Conservation (phyloP, 495 filamentous ascomycete species). For the Podospora bellae-mahoneyi region DNA sequence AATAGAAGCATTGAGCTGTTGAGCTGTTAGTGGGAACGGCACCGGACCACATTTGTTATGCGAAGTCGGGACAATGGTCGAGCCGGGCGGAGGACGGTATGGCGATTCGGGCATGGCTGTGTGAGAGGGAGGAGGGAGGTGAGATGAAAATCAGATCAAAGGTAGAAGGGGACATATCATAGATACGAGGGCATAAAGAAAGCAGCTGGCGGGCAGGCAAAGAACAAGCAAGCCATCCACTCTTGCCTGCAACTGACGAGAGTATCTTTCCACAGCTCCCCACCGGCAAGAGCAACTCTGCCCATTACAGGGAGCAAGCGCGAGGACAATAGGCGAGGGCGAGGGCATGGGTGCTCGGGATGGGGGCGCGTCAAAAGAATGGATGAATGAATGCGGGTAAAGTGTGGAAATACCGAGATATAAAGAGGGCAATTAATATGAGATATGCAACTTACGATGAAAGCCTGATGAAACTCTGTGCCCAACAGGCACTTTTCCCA, state of each 20-base stretch:
- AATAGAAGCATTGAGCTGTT: constrained; percentile 47
- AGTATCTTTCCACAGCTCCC: neutral
- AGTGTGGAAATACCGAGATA: neutral
- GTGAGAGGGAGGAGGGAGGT: neutral
- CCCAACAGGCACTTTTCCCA: constrained; percentile 52
- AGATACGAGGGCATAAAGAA: neutral
- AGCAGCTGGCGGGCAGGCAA: neutral
- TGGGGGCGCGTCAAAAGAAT: neutral
- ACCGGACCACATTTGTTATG: neutral
- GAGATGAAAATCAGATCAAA: neutral
- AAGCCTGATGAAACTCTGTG: constrained; percentile 49
- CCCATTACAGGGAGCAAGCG: neutral
- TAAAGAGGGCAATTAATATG: constrained; percentile 2
- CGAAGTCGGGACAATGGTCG: neutral
- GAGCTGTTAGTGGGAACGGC: constrained; percentile 17
- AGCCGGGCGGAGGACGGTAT: neutral
- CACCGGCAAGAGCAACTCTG: neutral
- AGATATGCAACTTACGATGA: constrained; percentile 41
- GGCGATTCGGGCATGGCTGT: constrained; percentile 2
- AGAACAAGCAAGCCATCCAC: neutral
- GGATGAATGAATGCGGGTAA: neutral
- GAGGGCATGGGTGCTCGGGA: neutral
- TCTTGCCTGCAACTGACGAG: neutral
- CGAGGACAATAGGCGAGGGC: neutral
- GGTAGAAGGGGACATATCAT: neutral